These are phyloP conservation scores for Tagetes erecta DNA, from an alignment of 129 eudicot genomes.

Conservation along the genomic window DNA sequence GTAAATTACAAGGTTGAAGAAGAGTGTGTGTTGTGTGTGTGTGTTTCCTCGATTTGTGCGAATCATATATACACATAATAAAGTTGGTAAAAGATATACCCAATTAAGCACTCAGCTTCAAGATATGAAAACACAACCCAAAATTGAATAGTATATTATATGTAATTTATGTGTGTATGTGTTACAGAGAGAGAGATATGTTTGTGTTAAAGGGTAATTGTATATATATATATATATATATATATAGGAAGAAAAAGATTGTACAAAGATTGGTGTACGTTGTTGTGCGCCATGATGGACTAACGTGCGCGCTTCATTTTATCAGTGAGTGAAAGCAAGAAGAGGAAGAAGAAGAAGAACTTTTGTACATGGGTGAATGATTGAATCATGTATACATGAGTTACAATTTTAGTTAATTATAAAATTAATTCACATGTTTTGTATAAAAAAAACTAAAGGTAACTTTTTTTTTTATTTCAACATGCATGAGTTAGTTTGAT, in stretches of 20 bases:
- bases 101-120: conserved; percentile 23
- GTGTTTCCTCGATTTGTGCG: conserved; percentile 33
- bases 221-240: no score
- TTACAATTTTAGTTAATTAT: no score
- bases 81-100: conserved; percentile 19
- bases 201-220: no score
- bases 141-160: neutral
- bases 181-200: no score
- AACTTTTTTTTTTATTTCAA: no score
- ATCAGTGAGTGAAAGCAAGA: conserved; percentile 14
- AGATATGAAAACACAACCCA: conserved; percentile 5
- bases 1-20: conserved; percentile 32
- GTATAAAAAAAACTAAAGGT: no score
- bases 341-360: conserved; percentile 12
- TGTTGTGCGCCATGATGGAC: conserved; percentile 31
- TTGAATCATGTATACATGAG: neutral
- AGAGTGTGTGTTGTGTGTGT: conserved; percentile 4
- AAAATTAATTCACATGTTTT: no score
- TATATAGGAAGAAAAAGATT: no score
- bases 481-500: no score
- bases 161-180: neutral
- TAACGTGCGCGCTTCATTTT: conserved; percentile 40
- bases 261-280: neutral
- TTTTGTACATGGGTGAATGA: conserved; percentile 20
- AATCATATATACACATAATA: conserved; percentile 34